phyloP scores from a whole-genome alignment of 2,329 filamentous ascomycete genomes.

The Colletotrichum abscissum region DNA sequence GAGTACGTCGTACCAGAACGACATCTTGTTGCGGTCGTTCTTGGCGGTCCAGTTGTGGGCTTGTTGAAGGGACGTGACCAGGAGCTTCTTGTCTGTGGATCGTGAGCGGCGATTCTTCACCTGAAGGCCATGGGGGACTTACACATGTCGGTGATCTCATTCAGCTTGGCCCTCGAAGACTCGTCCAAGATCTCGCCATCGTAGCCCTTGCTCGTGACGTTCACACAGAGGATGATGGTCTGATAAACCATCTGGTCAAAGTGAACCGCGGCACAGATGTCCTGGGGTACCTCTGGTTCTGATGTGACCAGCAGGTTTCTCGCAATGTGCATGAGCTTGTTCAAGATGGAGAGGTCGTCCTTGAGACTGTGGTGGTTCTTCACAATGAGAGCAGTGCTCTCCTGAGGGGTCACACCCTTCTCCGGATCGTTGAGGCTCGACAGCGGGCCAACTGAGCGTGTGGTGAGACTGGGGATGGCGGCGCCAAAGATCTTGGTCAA shows the following conservation, averaged over 20 bases:
- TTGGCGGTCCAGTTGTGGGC: constrained; percentile 77
- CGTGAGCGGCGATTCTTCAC: constrained; percentile 36
- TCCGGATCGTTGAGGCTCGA: constrained; percentile 65
- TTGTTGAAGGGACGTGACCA: constrained; percentile 74
- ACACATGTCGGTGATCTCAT: constrained; percentile 75
- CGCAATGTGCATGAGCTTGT: constrained; percentile 75
- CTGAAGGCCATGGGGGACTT: constrained; percentile 42
- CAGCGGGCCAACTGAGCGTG: constrained; percentile 67
- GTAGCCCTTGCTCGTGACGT: constrained; percentile 75
- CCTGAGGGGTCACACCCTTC: constrained; percentile 68
- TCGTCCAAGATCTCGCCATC: constrained; percentile 73
- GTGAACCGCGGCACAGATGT: constrained; percentile 72
- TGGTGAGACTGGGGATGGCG: constrained; percentile 70
- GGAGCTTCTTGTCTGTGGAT: constrained; percentile 69
- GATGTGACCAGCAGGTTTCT: constrained; percentile 73
- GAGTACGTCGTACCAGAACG: constrained; percentile 74
- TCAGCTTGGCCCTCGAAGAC: constrained; percentile 64
- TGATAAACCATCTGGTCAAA: constrained; percentile 76
- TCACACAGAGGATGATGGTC: constrained; percentile 73
- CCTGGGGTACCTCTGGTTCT: constrained; percentile 73
- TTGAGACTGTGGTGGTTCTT: constrained; percentile 71
- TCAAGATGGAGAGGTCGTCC: constrained; percentile 71
- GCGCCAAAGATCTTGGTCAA: constrained; percentile 70
- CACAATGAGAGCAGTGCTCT: constrained; percentile 71
- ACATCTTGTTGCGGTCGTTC: constrained; percentile 77